Base-by-base conservation (phyloP, 176 grass and related monocot species). In the Triticum turgidum region DNA sequence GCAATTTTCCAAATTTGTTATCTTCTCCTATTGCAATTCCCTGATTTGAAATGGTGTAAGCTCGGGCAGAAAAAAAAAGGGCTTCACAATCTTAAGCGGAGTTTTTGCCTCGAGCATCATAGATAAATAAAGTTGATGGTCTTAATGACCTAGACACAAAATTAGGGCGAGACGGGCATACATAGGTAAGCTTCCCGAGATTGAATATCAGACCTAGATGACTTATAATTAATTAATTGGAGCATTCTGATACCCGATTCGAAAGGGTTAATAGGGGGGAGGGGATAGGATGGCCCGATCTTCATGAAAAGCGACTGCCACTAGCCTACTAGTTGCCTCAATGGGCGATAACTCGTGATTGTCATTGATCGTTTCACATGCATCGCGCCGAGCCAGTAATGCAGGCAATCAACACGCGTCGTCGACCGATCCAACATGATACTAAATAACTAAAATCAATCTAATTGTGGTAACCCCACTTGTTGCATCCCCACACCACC, bases 321-420 rank as follows among this genome's bases (percentile, higher is more conserved):
- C 3, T 0, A 1, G 1, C 29, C 21, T 6, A 1, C 5, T 24
- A 0, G 6, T 62, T 59, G 49, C 11, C 11, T 17, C 21, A 27
- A 30, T 12, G 14, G 38, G 1, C 65, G 5, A 75, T 68, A n/a
- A n/a, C 35, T 0, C 27, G 45, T 84, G 68, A 84, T 18, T 0
- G 2, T 0, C 5, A 38, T 87, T 76, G 68, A 1, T 76, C 62
- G 35, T 5, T 20, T 90, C 80, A 87, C 34, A 44, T 5, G 67
- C 41, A 61, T 6, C 69, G 62, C 1, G 0, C 4, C 0, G 0
- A 73, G 27, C 35, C 25, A 47, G 2, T 12, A 67, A 11, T 5
- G 2, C 4, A 2, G 20, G 0, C 9, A 15, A 41, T 35, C 9
- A 0, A 0, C 1, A 11, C 9, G 5, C 24, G 5, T 5, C 13